Conservation (phyloP, 306 rosid species). For the Ormosia semicastrata region DNA sequence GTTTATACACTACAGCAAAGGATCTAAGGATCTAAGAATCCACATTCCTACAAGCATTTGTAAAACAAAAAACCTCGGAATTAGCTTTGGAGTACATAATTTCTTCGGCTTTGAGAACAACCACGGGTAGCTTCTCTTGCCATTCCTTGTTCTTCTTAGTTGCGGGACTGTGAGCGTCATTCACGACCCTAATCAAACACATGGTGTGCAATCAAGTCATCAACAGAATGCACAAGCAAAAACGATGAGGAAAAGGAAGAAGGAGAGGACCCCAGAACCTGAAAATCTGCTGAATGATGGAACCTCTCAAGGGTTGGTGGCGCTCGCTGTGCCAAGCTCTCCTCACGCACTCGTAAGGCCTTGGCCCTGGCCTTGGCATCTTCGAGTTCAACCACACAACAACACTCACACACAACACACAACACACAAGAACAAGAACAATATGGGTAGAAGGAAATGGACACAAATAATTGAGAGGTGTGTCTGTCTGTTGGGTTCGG, state of each 20-base stretch:
- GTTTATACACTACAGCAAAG: slow-evolving; percentile 18
- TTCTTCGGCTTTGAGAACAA: slow-evolving; percentile 94
- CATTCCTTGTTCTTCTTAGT: slow-evolving; percentile 95
- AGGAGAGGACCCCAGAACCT: slow-evolving; percentile 63
- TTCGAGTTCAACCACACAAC: slow-evolving; percentile 9
- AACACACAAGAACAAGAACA: not conserved
- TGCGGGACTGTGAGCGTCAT: slow-evolving; percentile 62
- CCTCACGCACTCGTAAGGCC: slow-evolving; percentile 97
- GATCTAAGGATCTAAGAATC: slow-evolving; percentile 52
- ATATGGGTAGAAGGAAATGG: slow-evolving; percentile 27
- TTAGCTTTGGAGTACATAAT: slow-evolving; percentile 98
- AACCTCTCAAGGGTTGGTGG: slow-evolving; percentile 87
- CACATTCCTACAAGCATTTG: slow-evolving; percentile 28
- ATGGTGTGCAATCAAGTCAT: slow-evolving; percentile 46
- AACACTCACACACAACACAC: not conserved
- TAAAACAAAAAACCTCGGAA: slow-evolving; percentile 68
- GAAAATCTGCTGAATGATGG: slow-evolving; percentile 91
- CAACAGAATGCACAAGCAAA: slow-evolving; percentile 40
- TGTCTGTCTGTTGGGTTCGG: slow-evolving; percentile 30
- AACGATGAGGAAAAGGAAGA: not conserved
- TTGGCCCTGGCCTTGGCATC: slow-evolving; percentile 99
- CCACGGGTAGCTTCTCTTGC: slow-evolving; percentile 87
- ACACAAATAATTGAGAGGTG: slow-evolving; percentile 34
- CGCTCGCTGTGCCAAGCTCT: slow-evolving; percentile 99
- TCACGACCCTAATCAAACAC: slow-evolving; percentile 93